Base-by-base conservation (phyloP, 2,329 filamentous ascomycete species). In the Fusarium subtropicale region DNA sequence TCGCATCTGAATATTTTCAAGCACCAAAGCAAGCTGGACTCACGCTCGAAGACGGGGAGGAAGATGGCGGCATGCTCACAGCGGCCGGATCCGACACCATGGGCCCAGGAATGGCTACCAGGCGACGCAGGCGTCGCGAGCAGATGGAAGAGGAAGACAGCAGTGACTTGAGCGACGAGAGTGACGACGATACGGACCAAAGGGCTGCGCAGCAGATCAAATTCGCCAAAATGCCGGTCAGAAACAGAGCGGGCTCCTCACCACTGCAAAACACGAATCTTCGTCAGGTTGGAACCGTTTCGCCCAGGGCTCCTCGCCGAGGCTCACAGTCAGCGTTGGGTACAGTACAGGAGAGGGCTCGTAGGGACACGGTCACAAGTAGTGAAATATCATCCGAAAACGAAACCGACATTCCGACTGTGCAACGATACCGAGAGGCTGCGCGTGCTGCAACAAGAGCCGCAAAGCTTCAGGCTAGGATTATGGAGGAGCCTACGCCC, bases 201-300 rank as follows among this genome's bases (percentile, higher is more conserved):
- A 90, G 93, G 56, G 91, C 92, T 45, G 91, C 91, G 4, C 93
- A 97, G 77, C 93, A 97, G 78, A 97, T 98, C 78, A 94, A 95
- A 76, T 99, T 99, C 79, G 90, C 92, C 50, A 98, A 98, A 81
- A 95, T 97, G 92, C 95, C 96, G 2, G 87, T 97, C 44, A 88
- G 94, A 31, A 90, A 89, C 71, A 90, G 95, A 58, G 92, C 94
- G 28, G 95, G 93, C 13, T 97, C 94, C 1, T 97, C 95, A 48
- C 95, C 95, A 5, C 90, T 92, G 38, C 90, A 93, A 70, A 88
- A 86, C 16, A 90, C 89, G 18, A 88, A 86, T 62, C 79, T 88
- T 28, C 84, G 85, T 45, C 89, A 90, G 63, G 80, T 79, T n/a
- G 75, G 74, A 12, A 78, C 81, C 51, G 79, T 83, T 4, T 86